Conservation (phyloP, 164 flowering plant species). For the Sextonia rubra region DNA sequence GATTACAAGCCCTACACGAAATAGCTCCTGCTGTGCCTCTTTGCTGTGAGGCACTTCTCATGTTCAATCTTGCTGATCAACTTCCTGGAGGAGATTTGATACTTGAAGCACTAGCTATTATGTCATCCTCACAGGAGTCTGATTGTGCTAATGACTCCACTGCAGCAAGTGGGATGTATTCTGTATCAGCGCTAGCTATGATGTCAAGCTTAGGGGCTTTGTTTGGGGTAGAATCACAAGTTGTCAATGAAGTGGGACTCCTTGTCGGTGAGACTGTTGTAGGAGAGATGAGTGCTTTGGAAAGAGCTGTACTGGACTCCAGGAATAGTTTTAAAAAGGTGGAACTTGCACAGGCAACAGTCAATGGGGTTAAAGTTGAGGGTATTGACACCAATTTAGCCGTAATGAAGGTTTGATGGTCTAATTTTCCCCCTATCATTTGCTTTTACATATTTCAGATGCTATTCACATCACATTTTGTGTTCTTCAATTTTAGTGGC, state of each 20-base stretch:
- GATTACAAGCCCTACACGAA: slow-evolving; percentile 75
- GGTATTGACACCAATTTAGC: slow-evolving; percentile 94
- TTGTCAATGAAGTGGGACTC: slow-evolving; percentile 36
- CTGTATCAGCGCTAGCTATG: slow-evolving; percentile 55
- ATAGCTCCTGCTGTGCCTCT: slow-evolving; percentile 32
- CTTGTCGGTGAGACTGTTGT: slow-evolving; percentile 80
- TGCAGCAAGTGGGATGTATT: slow-evolving; percentile 46
- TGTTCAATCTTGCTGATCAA: slow-evolving; percentile 82
- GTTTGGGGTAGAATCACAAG: slow-evolving; percentile 43
- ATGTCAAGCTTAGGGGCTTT: slow-evolving; percentile 66
- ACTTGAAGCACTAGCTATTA: slow-evolving; percentile 69
- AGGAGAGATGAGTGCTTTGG: slow-evolving; percentile 66
- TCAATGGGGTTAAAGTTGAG: slow-evolving; percentile 91
- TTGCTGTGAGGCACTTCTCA: slow-evolving; percentile 53
- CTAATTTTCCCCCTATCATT: not conserved
- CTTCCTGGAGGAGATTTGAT: slow-evolving; percentile 95
- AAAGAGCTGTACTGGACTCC: slow-evolving; percentile 67
- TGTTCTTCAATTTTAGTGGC: no score
- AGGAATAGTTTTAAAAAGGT: slow-evolving; percentile 62
- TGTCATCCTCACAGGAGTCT: slow-evolving; percentile 38
- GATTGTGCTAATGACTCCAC: slow-evolving; percentile 30
- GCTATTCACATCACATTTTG: not conserved
- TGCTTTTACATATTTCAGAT: not conserved
- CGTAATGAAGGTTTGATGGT: slow-evolving; percentile 67
- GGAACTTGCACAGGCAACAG: slow-evolving; percentile 72